Conservation (phyloP, 1,139 yeast genomes). For the Saccharomyces uvarum region DNA sequence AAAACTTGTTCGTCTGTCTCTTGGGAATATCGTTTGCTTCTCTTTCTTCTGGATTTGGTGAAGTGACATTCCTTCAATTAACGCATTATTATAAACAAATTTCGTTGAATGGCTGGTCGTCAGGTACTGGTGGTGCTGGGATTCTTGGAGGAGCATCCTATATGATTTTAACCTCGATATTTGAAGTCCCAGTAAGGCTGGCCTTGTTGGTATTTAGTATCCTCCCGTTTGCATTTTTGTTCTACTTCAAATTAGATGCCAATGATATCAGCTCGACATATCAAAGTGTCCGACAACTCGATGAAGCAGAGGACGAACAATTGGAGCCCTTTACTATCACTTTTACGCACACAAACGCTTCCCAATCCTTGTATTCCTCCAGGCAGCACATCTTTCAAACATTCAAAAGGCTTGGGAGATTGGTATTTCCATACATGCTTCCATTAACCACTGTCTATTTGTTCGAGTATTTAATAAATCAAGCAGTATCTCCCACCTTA, state of each 20-base stretch:
- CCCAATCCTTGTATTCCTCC: background rate
- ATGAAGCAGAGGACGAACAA: background rate
- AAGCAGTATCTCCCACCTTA: slow-evolving; percentile 83
- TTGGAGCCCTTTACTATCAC: background rate
- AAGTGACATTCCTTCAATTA: slow-evolving; percentile 75
- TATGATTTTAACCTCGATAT: slow-evolving; percentile 48
- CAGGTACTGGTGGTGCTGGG: slow-evolving; percentile 96
- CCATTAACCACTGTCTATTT: slow-evolving; percentile 80
- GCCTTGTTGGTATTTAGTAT: slow-evolving; percentile 43
- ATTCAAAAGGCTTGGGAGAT: background rate
- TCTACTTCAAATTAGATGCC: slow-evolving; percentile 31
- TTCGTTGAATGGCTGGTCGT: slow-evolving; percentile 78
- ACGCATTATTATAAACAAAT: slow-evolving; percentile 58
- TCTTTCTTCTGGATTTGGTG: slow-evolving; percentile 82
- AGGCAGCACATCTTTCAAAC: background rate
- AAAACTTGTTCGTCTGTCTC: slow-evolving; percentile 36
- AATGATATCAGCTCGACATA: background rate
- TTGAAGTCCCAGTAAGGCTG: slow-evolving; percentile 39
- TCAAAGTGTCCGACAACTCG: background rate
- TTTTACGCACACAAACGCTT: background rate
- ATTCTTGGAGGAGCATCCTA: slow-evolving; percentile 64
- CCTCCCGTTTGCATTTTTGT: slow-evolving; percentile 43
- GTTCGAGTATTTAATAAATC: slow-evolving; percentile 83
- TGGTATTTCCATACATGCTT: slow-evolving; percentile 65
- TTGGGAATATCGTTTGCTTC: slow-evolving; percentile 79